These are phyloP conservation scores for Theileria annulata DNA, from an alignment of 169 alveolate species.

Conservation along the genomic window DNA sequence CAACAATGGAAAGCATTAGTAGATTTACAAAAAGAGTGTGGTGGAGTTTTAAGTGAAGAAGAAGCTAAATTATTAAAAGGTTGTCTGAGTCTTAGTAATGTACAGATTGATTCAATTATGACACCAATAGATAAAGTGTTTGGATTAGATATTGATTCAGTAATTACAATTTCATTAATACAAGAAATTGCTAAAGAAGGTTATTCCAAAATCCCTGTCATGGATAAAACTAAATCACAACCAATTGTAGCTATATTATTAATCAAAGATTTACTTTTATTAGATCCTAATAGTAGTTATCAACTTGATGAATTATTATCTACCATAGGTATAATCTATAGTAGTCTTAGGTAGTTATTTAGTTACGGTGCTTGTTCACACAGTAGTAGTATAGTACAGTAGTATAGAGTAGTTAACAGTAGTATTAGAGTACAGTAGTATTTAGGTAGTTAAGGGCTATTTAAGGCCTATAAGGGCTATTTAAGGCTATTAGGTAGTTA, in stretches of 20 bases:
- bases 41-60: constrained; percentile 65
- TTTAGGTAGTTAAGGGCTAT: too few relatives aligned
- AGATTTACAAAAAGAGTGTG: constrained; percentile 72
- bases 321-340: constrained; percentile 24
- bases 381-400: too few relatives aligned
- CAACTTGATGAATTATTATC: constrained; percentile 29
- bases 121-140: constrained; percentile 69
- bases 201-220: constrained; percentile 72
- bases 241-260: constrained; percentile 65
- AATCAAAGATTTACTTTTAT: constrained; percentile 68
- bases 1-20: constrained; percentile 75
- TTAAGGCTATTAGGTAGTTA: too few relatives aligned
- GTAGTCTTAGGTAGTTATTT: neutral
- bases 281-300: constrained; percentile 55
- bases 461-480: too few relatives aligned
- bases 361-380: neutral
- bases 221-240: constrained; percentile 39
- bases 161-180: constrained; percentile 57
- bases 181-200: constrained; percentile 69
- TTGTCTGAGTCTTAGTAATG: constrained; percentile 65
- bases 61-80: constrained; percentile 75
- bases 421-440: too few relatives aligned
- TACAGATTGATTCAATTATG: constrained; percentile 68
- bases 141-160: constrained; percentile 61
- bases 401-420: too few relatives aligned